These are phyloP conservation scores for Pelargonium nanum DNA, from an alignment of 345 rosid species.

Conservation along the genomic window DNA sequence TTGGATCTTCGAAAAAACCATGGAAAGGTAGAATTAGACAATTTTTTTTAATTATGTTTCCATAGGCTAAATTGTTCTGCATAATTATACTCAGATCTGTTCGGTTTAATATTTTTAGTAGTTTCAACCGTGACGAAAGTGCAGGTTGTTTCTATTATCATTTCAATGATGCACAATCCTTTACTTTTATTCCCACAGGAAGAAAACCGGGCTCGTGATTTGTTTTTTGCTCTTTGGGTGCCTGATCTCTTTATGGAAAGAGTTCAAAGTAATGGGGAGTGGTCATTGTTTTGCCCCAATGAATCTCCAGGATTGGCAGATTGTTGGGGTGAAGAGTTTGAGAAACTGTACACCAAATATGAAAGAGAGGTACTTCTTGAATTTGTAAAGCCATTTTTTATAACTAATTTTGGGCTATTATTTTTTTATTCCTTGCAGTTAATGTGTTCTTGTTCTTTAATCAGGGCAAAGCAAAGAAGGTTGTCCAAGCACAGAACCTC, in stretches of 20 bases:
- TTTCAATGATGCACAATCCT: background rate
- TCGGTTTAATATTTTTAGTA: no score
- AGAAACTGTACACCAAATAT: slow-evolving; percentile 46
- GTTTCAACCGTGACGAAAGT: background rate
- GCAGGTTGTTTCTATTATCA: background rate
- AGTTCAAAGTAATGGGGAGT: slow-evolving; percentile 55
- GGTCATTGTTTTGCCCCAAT: slow-evolving; percentile 84
- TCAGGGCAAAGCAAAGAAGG: slow-evolving; percentile 86
- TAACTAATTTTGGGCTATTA: background rate
- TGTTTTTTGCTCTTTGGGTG: slow-evolving; percentile 80
- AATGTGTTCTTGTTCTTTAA: slow-evolving; percentile 3
- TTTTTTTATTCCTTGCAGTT: background rate
- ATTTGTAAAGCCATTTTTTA: background rate
- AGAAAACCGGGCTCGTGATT: slow-evolving; percentile 80
- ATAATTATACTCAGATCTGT: no score
- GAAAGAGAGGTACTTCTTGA: slow-evolving; percentile 42
- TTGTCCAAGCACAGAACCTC: slow-evolving; percentile 70
- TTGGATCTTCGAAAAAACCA: slow-evolving; percentile 73
- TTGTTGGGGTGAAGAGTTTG: slow-evolving; percentile 82
- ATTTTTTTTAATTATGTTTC: no score
- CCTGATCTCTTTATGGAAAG: slow-evolving; percentile 93
- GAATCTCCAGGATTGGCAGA: slow-evolving; percentile 87
- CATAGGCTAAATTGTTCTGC: no score
- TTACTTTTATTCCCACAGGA: slow-evolving; percentile 33
- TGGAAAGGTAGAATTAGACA: slow-evolving; percentile 44